These are phyloP conservation scores for Cordyceps fumosorosea DNA, from an alignment of 2,329 filamentous ascomycete genomes.

Conservation along the genomic window DNA sequence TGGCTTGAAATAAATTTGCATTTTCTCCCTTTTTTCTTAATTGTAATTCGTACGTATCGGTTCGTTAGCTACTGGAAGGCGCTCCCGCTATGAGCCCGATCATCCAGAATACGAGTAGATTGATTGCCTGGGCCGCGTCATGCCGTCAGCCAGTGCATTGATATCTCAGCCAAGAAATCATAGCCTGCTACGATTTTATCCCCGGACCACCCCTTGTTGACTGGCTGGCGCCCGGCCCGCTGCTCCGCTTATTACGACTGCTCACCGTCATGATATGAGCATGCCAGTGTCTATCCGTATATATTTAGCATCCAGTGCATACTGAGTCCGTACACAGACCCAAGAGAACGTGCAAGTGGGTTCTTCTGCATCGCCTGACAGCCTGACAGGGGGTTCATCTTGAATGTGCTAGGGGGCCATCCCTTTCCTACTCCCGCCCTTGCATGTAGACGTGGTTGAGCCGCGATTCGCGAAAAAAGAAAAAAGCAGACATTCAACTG, in stretches of 20 bases:
- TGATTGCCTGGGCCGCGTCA: constrained; percentile 3
- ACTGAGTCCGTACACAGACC: neutral
- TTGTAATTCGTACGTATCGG: too few species aligned
- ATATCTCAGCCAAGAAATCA: neutral
- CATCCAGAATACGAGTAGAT: too few species aligned
- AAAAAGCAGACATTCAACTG: neutral
- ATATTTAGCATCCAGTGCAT: neutral
- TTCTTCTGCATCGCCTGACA: neutral
- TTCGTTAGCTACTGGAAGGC: too few species aligned
- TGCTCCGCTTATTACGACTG: neutral
- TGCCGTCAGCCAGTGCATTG: neutral
- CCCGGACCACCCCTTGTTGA: neutral
- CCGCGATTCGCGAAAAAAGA: neutral
- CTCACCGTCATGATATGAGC: neutral
- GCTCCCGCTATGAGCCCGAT: too few species aligned
- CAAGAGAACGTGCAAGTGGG: too few species aligned
- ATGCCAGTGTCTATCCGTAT: neutral
- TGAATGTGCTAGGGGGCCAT: neutral
- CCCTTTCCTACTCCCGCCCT: neutral
- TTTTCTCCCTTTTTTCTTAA: neutral
- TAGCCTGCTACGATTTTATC: neutral
- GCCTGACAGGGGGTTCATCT: neutral
- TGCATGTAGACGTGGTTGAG: neutral
- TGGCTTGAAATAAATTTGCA: neutral
- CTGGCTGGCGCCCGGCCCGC: neutral